These are phyloP conservation scores for Cyclotella cryptica DNA, from an alignment of 108 stramenopile species.

Conservation along the genomic window DNA sequence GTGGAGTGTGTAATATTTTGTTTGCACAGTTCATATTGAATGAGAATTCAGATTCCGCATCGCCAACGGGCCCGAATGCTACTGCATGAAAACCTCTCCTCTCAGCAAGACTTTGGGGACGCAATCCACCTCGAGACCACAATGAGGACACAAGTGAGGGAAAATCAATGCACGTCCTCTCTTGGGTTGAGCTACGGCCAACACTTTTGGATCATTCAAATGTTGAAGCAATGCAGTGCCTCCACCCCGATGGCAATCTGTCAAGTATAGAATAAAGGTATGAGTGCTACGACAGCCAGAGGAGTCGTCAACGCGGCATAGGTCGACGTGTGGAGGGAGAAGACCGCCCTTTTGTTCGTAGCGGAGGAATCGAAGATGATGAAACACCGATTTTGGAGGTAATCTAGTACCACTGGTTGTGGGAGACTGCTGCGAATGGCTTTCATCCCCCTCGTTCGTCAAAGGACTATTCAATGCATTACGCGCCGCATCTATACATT, in stretches of 20 bases:
- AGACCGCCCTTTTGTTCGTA: constrained; percentile 58
- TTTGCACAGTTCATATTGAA: no score
- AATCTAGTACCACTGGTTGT: background rate
- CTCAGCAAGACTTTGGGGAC: constrained; percentile 81
- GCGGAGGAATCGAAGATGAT: constrained; percentile 78
- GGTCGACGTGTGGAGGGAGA: constrained; percentile 78
- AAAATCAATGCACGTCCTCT: constrained; percentile 74
- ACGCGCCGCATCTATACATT: constrained; percentile 34
- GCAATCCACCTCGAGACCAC: constrained; percentile 63
- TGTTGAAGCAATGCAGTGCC: constrained; percentile 71
- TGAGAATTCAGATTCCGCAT: no score
- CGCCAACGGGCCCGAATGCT: no score
- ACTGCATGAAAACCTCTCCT: constrained; percentile 61
- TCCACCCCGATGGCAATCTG: constrained; percentile 66
- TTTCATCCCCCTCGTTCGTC: background rate
- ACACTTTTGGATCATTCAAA: constrained; percentile 44
- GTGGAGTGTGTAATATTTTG: no score
- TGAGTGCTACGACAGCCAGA: constrained; percentile 71
- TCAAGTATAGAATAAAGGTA: constrained; percentile 81
- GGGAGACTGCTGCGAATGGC: background rate
- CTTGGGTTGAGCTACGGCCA: constrained; percentile 62
- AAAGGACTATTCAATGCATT: background rate
- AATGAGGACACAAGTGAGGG: constrained; percentile 79
- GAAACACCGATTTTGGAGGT: constrained; percentile 52
- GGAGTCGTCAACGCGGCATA: constrained; percentile 62